Evolutionary conservation across 2,329 filamentous ascomycete species (phyloP).

Genomic region (Exophiala viscosa): DNA sequence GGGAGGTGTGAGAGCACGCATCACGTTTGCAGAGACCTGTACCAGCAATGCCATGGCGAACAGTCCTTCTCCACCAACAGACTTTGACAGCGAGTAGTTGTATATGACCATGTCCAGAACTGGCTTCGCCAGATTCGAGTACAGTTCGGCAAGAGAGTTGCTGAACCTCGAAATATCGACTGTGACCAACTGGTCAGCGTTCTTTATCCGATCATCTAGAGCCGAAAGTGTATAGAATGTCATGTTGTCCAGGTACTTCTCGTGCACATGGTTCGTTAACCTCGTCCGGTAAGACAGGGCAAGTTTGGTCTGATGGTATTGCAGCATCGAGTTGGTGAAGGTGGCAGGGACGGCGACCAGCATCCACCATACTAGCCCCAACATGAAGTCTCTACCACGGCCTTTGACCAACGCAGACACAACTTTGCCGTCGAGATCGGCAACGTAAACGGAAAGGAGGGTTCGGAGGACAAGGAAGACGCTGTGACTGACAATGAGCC

Average conservation of each 20-base stretch:
- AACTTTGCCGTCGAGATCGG: conserved; percentile 84
- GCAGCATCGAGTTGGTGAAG: conserved; percentile 98
- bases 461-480: conserved; percentile 89
- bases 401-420: conserved; percentile 91
- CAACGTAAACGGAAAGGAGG: conserved; percentile 90
- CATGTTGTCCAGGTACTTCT: conserved; percentile 93
- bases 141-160: conserved; percentile 88
- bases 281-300: conserved; percentile 89
- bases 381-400: conserved; percentile 83
- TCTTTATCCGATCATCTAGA: conserved; percentile 95
- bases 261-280: conserved; percentile 90
- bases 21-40: conserved; percentile 84
- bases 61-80: conserved; percentile 91
- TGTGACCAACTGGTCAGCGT: conserved; percentile 93
- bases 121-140: conserved; percentile 94
- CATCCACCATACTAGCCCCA: conserved; percentile 97
- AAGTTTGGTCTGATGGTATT: conserved; percentile 93
- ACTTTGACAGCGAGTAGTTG: conserved; percentile 87
- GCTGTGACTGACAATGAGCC: conserved; percentile 83
- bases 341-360: conserved; percentile 90
- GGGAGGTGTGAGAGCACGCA: conserved; percentile 90
- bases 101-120: conserved; percentile 95
- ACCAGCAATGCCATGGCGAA: conserved; percentile 94
- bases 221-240: conserved; percentile 96
- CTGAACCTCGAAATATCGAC: conserved; percentile 96